Evolutionary conservation across 768 basidiomycete species (phyloP).

Genomic region (Psilocybe cubensis): DNA sequence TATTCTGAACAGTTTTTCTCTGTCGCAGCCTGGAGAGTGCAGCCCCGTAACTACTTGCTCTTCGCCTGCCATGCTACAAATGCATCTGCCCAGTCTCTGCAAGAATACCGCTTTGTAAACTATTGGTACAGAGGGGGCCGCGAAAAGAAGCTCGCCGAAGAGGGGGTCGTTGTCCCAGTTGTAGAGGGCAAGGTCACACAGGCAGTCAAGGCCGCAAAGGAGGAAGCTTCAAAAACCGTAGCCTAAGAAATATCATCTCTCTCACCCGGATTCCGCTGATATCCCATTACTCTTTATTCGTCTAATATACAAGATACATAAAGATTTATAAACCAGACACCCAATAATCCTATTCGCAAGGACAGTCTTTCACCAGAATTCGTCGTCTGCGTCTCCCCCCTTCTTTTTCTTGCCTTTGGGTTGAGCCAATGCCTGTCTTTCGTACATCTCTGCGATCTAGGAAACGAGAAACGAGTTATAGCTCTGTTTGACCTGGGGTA

Average conservation of each 20-base stretch:
- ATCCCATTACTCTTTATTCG: slow-evolving; percentile 18
- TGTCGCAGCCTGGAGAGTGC: slow-evolving; percentile 84
- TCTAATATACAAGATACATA: slow-evolving; percentile 28
- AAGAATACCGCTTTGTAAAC: slow-evolving; percentile 84
- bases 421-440: slow-evolving; percentile 83
- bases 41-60: slow-evolving; percentile 94
- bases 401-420: slow-evolving; percentile 72
- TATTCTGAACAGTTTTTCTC: slow-evolving; percentile 8
- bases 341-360: no score
- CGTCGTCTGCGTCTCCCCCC: slow-evolving; percentile 72
- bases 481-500: not conserved
- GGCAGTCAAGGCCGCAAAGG: slow-evolving; percentile 50
- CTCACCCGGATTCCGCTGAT: slow-evolving; percentile 8
- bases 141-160: slow-evolving; percentile 61
- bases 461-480: not conserved
- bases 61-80: slow-evolving; percentile 96
- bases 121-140: slow-evolving; percentile 92
- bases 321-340: slow-evolving; percentile 24
- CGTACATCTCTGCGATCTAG: slow-evolving; percentile 94
- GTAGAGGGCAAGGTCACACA: slow-evolving; percentile 49
- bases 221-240: slow-evolving; percentile 37
- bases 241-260: slow-evolving; percentile 21
- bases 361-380: slow-evolving; percentile 69
- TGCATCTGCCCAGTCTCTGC: slow-evolving; percentile 80
- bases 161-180: slow-evolving; percentile 23